Evolutionary conservation across 2,329 filamentous ascomycete genomes (phyloP).

Genomic region (Aspergillus ruber): DNA sequence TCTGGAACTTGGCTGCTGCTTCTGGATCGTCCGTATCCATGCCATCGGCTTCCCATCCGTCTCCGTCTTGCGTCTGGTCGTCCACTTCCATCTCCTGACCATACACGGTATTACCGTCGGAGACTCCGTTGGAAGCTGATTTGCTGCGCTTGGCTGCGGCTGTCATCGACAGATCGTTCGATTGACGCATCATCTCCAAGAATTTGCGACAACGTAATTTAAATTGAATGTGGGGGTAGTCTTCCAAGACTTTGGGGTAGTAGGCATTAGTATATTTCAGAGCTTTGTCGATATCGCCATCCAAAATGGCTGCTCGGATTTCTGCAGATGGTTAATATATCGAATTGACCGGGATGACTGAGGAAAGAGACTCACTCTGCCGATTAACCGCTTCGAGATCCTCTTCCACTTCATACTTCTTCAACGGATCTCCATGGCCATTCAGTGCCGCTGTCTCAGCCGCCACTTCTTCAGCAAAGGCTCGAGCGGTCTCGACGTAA

Average conservation of each 20-base stretch:
- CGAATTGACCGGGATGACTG: background rate
- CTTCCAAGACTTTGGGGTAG: constrained; percentile 72
- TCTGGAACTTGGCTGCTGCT: constrained; percentile 31
- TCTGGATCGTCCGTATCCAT: constrained; percentile 52
- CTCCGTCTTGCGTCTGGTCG: constrained; percentile 38
- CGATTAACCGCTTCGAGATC: constrained; percentile 81
- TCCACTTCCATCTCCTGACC: constrained; percentile 55
- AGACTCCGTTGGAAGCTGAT: constrained; percentile 29
- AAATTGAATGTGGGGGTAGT: constrained; percentile 82
- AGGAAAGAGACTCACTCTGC: constrained; percentile 61
- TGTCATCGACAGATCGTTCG: constrained; percentile 53
- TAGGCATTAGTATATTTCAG: constrained; percentile 71
- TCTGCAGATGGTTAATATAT: constrained; percentile 42
- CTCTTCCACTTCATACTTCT: constrained; percentile 63
- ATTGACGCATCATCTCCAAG: constrained; percentile 82
- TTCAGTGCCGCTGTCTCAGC: constrained; percentile 63
- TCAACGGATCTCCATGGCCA: constrained; percentile 46
- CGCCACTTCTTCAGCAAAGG: constrained; percentile 76
- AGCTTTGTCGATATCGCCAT: constrained; percentile 86
- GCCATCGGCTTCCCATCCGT: constrained; percentile 36
- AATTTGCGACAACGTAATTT: constrained; percentile 84
- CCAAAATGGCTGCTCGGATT: constrained; percentile 78
- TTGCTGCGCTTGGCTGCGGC: constrained; percentile 30
- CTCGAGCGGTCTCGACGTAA: constrained; percentile 85
- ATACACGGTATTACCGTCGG: constrained; percentile 41